A percentile compares a stretch with the other conserved stretches of the same genome.
Evolutionary conservation across 768 basidiomycete genomes (phyloP).

Genomic region (Atractiella rhizophila): DNA sequence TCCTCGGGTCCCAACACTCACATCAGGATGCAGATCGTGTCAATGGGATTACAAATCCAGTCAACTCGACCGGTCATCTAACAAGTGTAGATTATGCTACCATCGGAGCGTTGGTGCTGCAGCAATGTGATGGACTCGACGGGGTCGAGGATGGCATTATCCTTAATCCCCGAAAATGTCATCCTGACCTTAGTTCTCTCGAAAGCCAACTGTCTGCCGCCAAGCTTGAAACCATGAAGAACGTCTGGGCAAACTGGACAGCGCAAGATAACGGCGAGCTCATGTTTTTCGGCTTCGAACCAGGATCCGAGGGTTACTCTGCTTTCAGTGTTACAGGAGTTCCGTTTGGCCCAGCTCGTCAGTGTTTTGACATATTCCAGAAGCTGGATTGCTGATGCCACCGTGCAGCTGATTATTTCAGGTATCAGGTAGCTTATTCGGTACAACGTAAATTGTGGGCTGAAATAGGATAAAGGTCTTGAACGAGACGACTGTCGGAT

Average conservation of each 20-base stretch:
- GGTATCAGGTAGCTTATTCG: too few species aligned
- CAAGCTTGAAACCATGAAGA: background rate
- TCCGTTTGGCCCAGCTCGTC: background rate
- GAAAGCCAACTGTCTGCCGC: background rate
- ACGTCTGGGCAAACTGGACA: conserved; percentile 1
- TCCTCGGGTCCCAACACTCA: background rate
- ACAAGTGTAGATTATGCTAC: background rate
- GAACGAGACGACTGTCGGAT: too few species aligned
- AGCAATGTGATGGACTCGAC: conserved; percentile 14
- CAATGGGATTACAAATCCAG: conserved; percentile 10
- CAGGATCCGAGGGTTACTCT: conserved; percentile 1
- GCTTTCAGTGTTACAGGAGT: background rate
- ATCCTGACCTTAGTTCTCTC: conserved; percentile 15
- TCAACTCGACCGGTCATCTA: conserved; percentile 5
- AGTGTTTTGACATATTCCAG: too few species aligned
- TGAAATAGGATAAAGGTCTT: too few species aligned
- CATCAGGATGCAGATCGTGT: too few species aligned
- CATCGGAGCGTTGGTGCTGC: conserved; percentile 1
- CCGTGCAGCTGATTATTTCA: too few species aligned
- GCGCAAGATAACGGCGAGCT: conserved; percentile 3
- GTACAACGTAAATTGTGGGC: too few species aligned
- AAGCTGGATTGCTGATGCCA: too few species aligned
- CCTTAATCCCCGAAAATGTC: conserved; percentile 19
- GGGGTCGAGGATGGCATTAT: conserved; percentile 19
- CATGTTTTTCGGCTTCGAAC: conserved; percentile 2